These are phyloP conservation scores for Clohesyomyces aquaticus DNA, from an alignment of 495 filamentous ascomycete species.

Conservation along the genomic window DNA sequence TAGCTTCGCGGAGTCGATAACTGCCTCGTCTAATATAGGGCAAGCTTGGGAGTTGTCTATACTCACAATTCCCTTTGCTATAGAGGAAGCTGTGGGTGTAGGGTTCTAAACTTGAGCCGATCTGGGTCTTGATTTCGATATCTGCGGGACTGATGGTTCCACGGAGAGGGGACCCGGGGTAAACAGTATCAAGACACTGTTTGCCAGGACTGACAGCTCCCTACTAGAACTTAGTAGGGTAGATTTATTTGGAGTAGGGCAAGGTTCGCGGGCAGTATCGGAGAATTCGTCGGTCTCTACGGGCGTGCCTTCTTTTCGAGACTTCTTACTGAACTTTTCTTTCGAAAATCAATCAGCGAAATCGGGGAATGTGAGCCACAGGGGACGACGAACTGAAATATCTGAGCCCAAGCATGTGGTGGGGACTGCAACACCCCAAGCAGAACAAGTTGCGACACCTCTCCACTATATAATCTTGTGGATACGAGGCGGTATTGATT, in stretches of 20 bases:
- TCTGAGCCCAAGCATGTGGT: constrained; percentile 20
- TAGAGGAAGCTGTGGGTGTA: neutral
- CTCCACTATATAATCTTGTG: too few species aligned
- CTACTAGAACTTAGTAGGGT: neutral
- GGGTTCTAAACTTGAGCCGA: neutral
- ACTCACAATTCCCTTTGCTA: neutral
- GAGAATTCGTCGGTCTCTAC: neutral
- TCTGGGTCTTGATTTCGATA: constrained; percentile 2
- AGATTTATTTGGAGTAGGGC: neutral
- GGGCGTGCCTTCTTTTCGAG: neutral
- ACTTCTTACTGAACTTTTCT: constrained; percentile 15
- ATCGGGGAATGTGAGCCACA: neutral
- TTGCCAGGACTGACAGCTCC: neutral
- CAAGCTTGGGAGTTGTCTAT: neutral
- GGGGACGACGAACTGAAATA: constrained; percentile 8
- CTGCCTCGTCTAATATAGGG: too few species aligned
- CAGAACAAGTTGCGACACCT: too few species aligned
- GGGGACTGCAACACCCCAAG: too few species aligned
- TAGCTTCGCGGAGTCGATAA: too few species aligned
- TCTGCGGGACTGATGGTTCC: too few species aligned
- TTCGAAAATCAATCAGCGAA: neutral
- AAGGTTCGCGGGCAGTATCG: neutral
- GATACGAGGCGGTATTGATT: too few species aligned
- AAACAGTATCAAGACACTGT: too few species aligned
- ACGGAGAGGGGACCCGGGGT: too few species aligned